Percentiles rank a stretch among this genome's conserved stretches.
These are phyloP conservation scores for Penium margaritaceum DNA, from an alignment of 139 green algal genomes.

Conservation along the genomic window DNA sequence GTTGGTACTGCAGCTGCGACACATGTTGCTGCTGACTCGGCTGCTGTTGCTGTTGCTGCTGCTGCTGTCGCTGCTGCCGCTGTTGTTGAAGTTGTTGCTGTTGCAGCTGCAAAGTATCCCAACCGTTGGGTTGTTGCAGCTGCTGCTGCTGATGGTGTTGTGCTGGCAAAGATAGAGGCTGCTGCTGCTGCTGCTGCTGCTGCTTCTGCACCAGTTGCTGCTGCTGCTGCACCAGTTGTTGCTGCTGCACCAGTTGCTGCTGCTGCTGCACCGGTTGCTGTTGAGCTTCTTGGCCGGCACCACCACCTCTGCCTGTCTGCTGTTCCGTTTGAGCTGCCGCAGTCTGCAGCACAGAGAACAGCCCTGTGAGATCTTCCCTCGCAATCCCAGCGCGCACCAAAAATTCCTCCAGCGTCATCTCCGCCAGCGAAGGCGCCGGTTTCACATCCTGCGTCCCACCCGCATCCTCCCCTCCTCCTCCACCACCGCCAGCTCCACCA, in stretches of 20 bases:
- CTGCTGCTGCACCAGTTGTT: slow-evolving; percentile 6
- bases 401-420: slow-evolving; percentile 47
- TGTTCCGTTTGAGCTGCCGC: no score
- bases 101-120: slow-evolving; percentile 1
- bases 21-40: background rate
- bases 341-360: no score
- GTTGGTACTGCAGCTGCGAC: background rate
- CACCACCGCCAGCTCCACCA: background rate
- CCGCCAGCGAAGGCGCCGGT: slow-evolving; percentile 26
- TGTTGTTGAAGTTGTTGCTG: background rate
- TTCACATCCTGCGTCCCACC: background rate
- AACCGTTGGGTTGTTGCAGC: no score
- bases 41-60: slow-evolving; percentile 12
- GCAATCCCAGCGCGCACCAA: slow-evolving; percentile 18
- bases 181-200: background rate
- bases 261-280: background rate
- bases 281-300: no score
- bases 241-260: slow-evolving; percentile 12
- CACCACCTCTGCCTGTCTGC: no score
- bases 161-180: background rate
- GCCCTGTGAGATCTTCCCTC: background rate
- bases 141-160: no score
- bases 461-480: slow-evolving; percentile 8
- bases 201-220: no score
- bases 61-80: slow-evolving; percentile 7